phyloP scores from a whole-genome alignment of 192 early-diverging fungal genomes.

The Backusella circina region DNA sequence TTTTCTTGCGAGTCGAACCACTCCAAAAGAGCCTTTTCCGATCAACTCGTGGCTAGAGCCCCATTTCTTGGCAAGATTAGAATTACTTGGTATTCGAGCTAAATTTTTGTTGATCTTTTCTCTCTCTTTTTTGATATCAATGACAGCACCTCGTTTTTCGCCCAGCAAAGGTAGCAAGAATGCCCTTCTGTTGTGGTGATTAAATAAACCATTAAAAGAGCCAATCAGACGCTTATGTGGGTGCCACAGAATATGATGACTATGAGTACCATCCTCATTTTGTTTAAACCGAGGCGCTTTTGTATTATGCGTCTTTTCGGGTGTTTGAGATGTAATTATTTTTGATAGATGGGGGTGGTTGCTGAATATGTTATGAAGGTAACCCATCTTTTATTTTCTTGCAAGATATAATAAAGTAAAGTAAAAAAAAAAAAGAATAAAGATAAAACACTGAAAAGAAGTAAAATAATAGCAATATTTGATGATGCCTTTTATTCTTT shows the following conservation, averaged over 20 bases:
- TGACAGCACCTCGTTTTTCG: constrained; percentile 13
- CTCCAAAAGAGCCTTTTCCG: constrained; percentile 42
- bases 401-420: background rate
- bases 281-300: constrained; percentile 21
- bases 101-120: constrained; percentile 10
- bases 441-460: background rate
- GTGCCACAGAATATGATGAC: constrained; percentile 23
- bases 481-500: background rate
- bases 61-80: constrained; percentile 34
- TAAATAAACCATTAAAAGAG: constrained; percentile 14
- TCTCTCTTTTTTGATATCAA: constrained; percentile 6
- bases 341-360: background rate
- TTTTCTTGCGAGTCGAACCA: constrained; percentile 41
- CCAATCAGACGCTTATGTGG: constrained; percentile 2
- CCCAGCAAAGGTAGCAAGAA: constrained; percentile 23
- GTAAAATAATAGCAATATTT: background rate
- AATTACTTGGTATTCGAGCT: constrained; percentile 5
- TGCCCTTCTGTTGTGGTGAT: background rate
- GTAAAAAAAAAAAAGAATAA: background rate
- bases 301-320: background rate
- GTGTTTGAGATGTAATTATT: background rate
- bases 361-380: background rate
- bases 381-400: background rate
- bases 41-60: constrained; percentile 40
- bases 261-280: constrained; percentile 25